Evolutionary conservation across 805 yeast genomes (phyloP).

Genomic region (Ogataea trehalophila): DNA sequence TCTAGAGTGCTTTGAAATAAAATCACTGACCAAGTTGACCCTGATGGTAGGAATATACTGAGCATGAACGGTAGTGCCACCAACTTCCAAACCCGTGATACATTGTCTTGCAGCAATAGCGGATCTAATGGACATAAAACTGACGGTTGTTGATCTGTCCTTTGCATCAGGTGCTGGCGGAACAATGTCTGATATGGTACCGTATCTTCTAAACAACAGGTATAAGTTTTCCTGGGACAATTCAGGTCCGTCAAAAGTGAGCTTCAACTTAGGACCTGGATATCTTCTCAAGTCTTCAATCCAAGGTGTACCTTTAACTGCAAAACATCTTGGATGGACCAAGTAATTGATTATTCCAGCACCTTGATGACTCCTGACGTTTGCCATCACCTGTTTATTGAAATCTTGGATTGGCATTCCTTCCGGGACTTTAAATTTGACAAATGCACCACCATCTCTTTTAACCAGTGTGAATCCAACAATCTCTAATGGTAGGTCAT

Average conservation of each 20-base stretch:
- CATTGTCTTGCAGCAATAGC: conserved; percentile 90
- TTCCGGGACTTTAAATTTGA: conserved; percentile 61
- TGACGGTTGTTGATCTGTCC: conserved; percentile 47
- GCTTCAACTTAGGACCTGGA: conserved; percentile 59
- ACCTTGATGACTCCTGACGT: conserved; percentile 25
- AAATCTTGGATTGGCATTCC: conserved; percentile 45
- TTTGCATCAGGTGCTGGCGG: conserved; percentile 47
- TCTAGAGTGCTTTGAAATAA: conserved; percentile 70
- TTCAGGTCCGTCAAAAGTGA: conserved; percentile 71
- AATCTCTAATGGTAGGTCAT: conserved; percentile 37
- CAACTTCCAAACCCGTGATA: conserved; percentile 69
- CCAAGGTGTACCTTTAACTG: conserved; percentile 94
- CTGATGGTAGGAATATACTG: conserved; percentile 58
- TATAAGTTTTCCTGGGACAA: conserved; percentile 76
- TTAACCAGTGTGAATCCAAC: conserved; percentile 62
- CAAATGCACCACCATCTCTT: conserved; percentile 94
- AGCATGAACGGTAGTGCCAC: conserved; percentile 65
- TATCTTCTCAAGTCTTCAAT: conserved; percentile 83
- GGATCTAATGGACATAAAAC: conserved; percentile 52
- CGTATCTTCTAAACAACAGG: conserved; percentile 80
- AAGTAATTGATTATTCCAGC: conserved; percentile 36
- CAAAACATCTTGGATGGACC: conserved; percentile 52
- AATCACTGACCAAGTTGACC: conserved; percentile 49
- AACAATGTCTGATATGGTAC: conserved; percentile 68
- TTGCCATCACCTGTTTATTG: conserved; percentile 41